These are phyloP conservation scores for Fonsecaea erecta DNA, from an alignment of 2,329 filamentous ascomycete genomes.

Conservation along the genomic window DNA sequence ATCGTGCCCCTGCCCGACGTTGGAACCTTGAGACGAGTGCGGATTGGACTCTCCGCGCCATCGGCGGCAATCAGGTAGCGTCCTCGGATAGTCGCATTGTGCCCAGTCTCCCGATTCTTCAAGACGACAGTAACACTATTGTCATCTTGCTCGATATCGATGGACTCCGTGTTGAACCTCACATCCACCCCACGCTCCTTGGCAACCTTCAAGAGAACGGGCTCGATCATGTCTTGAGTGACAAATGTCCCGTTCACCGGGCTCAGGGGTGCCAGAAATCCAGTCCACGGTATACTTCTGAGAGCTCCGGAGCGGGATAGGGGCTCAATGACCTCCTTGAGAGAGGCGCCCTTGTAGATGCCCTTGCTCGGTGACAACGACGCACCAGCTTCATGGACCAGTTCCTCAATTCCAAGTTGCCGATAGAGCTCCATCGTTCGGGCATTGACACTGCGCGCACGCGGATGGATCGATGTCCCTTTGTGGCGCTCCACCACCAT, in stretches of 20 bases:
- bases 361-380: background rate
- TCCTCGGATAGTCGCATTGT: slow-evolving; percentile 33
- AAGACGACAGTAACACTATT: slow-evolving; percentile 39
- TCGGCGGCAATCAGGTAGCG: slow-evolving; percentile 43
- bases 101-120: slow-evolving; percentile 25
- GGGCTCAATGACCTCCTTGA: slow-evolving; percentile 3
- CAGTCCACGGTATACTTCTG: slow-evolving; percentile 10
- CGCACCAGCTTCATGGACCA: background rate
- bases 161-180: slow-evolving; percentile 43
- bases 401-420: slow-evolving; percentile 14
- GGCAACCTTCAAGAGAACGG: slow-evolving; percentile 44
- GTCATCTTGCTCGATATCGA: slow-evolving; percentile 37
- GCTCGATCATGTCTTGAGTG: slow-evolving; percentile 50
- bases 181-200: slow-evolving; percentile 44
- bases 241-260: slow-evolving; percentile 39
- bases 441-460: slow-evolving; percentile 35
- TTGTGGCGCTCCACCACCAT: slow-evolving; percentile 7
- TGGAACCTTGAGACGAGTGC: background rate
- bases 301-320: background rate
- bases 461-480: slow-evolving; percentile 13
- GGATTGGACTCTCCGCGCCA: slow-evolving; percentile 40
- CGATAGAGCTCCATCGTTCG: slow-evolving; percentile 44
- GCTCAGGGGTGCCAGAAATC: slow-evolving; percentile 33
- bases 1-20: slow-evolving; percentile 41
- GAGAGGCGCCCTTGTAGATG: slow-evolving; percentile 7